Evolutionary conservation across 805 yeast genomes (phyloP), one percentile per base, ranked within the genome.

Genomic region (Saccharomycopsis sp.): DNA sequence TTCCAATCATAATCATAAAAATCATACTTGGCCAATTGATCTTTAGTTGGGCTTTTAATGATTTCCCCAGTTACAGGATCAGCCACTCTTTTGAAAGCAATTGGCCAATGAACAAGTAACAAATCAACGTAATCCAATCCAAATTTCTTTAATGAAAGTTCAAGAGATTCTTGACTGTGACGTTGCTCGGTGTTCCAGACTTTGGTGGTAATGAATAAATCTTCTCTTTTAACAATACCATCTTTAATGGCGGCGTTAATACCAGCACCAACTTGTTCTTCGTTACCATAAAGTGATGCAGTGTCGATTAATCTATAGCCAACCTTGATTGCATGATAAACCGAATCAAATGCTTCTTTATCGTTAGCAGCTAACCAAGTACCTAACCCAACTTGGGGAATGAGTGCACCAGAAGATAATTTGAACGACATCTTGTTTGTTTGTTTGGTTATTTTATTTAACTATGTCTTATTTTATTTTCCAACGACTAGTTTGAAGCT

Each of bases 61-160:
- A 36, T 8, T 9, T 55, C 51, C 26, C 63, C 65, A 50, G 56
- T 38, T n/a, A n/a, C n/a, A 6, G 65, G 61, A 45, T 67, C 45
- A 22, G 8, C 7, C 7, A 19, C 16, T 24, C 22, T 24, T 11
- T 59, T 72, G 47, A 74, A 60, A 9, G 81, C 66, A 34, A 74
- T 73, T 4, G 95, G 95, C 94, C 94, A 86, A 63, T 86, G 95
- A 59, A 85, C 72, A 57, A 86, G 70, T 59, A 79, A 79, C 48
- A 86, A 65, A 59, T 86, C 95, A 43, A 86, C 81, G 56, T 86
- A 86, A 41, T 81, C 90, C 53, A 84, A 57, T 0, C 79, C 79
- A 50, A 85, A 67, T 56, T 79, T 76, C 53, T 70, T 55, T 56
- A 85, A 67, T 4, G 89, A 80, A 40, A 63, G 65, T 8, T 76